Percentiles rank a stretch among this genome's conserved stretches.
These are phyloP conservation scores for Ophiostoma montium DNA, from an alignment of 2,329 filamentous ascomycete genomes.

Conservation along the genomic window DNA sequence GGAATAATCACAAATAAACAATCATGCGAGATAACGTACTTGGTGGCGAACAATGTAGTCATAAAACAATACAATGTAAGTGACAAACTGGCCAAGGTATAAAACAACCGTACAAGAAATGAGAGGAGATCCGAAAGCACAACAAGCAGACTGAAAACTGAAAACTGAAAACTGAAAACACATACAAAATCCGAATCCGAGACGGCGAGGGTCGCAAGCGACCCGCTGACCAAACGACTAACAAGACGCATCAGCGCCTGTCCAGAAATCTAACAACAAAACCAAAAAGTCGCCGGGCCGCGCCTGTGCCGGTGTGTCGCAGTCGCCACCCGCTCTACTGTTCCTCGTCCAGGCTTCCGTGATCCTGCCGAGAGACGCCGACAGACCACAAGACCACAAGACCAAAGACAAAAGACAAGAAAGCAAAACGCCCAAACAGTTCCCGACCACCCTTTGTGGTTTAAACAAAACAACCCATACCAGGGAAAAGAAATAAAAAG, in stretches of 20 bases:
- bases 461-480: too few relatives aligned
- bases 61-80: background rate
- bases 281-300: background rate
- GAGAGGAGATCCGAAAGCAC: background rate
- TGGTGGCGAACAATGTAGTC: too few relatives aligned
- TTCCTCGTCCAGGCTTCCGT: background rate
- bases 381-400: too few relatives aligned
- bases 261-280: background rate
- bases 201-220: background rate
- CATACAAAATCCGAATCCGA: background rate
- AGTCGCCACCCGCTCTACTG: background rate
- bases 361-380: too few relatives aligned
- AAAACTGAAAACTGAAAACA: background rate
- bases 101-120: background rate
- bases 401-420: too few relatives aligned
- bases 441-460: too few relatives aligned
- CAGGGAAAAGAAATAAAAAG: too few relatives aligned
- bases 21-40: background rate
- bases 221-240: background rate
- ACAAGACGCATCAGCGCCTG: background rate
- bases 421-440: too few relatives aligned
- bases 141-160: background rate
- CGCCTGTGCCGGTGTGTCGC: background rate
- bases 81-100: constrained; percentile 1
- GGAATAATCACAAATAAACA: too few relatives aligned